Evolutionary conservation across 257 asterid species (phyloP).

Genomic region (Nicotiana noctiflora): DNA sequence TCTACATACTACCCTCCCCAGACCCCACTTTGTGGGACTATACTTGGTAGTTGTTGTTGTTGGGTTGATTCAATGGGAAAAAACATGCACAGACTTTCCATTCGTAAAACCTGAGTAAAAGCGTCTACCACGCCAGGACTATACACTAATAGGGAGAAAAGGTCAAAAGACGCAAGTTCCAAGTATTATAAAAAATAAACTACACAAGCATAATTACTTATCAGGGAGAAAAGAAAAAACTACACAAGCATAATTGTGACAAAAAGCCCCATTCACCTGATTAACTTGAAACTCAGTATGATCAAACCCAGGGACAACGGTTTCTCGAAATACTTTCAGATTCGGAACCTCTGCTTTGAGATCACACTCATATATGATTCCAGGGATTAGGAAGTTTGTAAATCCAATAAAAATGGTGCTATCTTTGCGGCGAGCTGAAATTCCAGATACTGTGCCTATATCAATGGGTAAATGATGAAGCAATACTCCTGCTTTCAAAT

Average conservation of each 20-base stretch:
- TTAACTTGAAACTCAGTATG: slow-evolving; percentile 53
- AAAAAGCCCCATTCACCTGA: slow-evolving; percentile 49
- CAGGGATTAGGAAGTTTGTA: slow-evolving; percentile 89
- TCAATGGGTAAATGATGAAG: slow-evolving; percentile 71
- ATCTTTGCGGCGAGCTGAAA: slow-evolving; percentile 73
- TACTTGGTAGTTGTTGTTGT: too few relatives aligned
- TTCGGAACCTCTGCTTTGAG: slow-evolving; percentile 48
- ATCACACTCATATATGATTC: slow-evolving; percentile 66
- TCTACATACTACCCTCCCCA: too few relatives aligned
- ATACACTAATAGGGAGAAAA: neutral
- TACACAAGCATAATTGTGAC: neutral
- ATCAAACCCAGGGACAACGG: slow-evolving; percentile 72
- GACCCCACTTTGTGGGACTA: too few relatives aligned
- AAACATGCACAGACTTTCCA: neutral
- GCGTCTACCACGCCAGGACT: neutral
- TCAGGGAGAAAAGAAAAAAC: too few relatives aligned
- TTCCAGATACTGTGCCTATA: slow-evolving; percentile 69
- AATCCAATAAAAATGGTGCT: slow-evolving; percentile 52
- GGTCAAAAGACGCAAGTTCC: neutral
- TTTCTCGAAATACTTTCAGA: slow-evolving; percentile 68
- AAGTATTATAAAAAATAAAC: neutral
- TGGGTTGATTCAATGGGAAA: neutral
- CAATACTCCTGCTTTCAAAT: slow-evolving; percentile 63
- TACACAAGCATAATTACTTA: neutral
- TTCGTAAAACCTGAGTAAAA: neutral